Conservation (phyloP, 2,329 filamentous ascomycete genomes). For the Biscogniauxia mediterranea region DNA sequence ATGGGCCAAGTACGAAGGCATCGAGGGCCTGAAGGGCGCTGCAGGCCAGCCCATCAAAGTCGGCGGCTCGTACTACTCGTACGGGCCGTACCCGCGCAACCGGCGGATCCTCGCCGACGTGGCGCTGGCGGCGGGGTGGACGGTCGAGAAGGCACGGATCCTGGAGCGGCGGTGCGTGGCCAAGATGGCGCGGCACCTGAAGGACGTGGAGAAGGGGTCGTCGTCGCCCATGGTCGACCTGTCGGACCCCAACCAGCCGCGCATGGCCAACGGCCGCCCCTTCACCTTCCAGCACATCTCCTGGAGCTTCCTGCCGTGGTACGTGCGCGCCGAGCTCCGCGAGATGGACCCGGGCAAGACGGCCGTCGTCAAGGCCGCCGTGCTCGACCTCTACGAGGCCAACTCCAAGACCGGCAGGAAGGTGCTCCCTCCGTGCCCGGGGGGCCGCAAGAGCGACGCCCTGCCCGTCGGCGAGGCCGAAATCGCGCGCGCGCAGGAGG, state of each 20-base stretch:
- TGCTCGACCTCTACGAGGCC: slow-evolving; percentile 10
- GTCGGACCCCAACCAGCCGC: slow-evolving; percentile 9
- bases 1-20: slow-evolving; percentile 10
- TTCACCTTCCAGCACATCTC: slow-evolving; percentile 14
- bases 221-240: neutral
- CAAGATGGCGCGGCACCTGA: neutral
- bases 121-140: slow-evolving; percentile 13
- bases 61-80: slow-evolving; percentile 11
- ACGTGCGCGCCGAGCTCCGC: slow-evolving; percentile 1
- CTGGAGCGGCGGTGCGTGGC: slow-evolving; percentile 9
- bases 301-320: slow-evolving; percentile 3
- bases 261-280: slow-evolving; percentile 5
- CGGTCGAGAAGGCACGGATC: slow-evolving; percentile 9
- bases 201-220: no score
- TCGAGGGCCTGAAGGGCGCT: slow-evolving; percentile 8
- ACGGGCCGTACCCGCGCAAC: slow-evolving; percentile 12
- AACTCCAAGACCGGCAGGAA: slow-evolving; percentile 14
- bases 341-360: slow-evolving; percentile 13
- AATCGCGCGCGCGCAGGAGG: neutral
- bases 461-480: neutral
- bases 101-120: slow-evolving; percentile 15
- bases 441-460: neutral
- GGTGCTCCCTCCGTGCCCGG: slow-evolving; percentile 1
- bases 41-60: slow-evolving; percentile 7
- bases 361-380: slow-evolving; percentile 12